These are phyloP conservation scores for Spathaspora boniae DNA, from an alignment of 805 yeast species.

Conservation along the genomic window DNA sequence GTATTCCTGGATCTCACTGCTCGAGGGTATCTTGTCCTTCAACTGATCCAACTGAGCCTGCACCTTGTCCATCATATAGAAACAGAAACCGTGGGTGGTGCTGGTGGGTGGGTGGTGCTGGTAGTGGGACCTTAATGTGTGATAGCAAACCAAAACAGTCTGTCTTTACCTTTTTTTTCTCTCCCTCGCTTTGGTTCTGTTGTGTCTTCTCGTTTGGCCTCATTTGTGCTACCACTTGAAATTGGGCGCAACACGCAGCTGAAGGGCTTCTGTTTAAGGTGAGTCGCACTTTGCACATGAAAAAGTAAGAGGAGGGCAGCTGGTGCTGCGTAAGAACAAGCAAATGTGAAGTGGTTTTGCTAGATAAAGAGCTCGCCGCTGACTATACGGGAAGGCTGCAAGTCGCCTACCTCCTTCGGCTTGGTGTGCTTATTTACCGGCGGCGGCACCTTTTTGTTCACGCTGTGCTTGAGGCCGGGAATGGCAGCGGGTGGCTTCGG, in stretches of 20 bases:
- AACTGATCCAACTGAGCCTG: slow-evolving; percentile 10
- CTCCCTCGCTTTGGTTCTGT: background rate
- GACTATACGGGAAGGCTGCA: slow-evolving; percentile 23
- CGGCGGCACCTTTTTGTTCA: slow-evolving; percentile 15
- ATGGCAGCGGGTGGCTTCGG: background rate
- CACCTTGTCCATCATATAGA: slow-evolving; percentile 10
- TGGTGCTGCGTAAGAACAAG: no score
- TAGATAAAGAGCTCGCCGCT: no score
- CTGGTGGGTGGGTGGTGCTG: background rate
- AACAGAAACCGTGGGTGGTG: background rate
- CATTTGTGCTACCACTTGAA: no score
- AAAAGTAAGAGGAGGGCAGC: no score
- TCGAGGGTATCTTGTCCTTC: slow-evolving; percentile 8
- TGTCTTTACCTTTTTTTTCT: background rate
- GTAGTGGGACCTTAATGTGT: background rate
- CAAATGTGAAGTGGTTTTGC: no score
- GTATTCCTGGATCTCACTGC: slow-evolving; percentile 10
- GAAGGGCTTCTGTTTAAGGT: background rate
- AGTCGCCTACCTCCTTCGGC: slow-evolving; percentile 18
- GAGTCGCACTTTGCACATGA: background rate
- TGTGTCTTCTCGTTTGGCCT: no score
- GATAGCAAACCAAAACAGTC: background rate
- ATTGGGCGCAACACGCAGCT: no score
- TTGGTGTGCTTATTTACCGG: slow-evolving; percentile 20
- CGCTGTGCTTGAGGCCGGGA: slow-evolving; percentile 1